Base-by-base conservation (phyloP, 345 rosid species). In the Citrus trifoliata region DNA sequence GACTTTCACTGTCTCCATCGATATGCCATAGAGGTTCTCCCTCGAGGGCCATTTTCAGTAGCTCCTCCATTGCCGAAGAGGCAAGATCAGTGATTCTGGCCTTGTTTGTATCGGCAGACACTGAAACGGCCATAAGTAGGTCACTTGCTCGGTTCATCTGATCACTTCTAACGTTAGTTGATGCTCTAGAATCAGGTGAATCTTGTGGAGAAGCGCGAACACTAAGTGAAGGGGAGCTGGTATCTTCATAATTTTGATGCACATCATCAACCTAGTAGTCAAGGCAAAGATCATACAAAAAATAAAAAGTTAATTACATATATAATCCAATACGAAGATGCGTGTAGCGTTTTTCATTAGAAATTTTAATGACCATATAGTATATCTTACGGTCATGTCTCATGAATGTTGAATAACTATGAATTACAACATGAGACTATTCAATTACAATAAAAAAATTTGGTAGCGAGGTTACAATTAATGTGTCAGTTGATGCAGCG, bases 51-150 rank as follows among this genome's bases (percentile, higher is more conserved):
- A 79, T 80, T 55, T 46, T 84, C 0, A 38, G 5, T 3, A 84
- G 81, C 61, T 88, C 87, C 22, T 69, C 78, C 87, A 86, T 82
- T 42, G 86, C 81, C 12, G 73, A 65, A 9, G 7, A 6, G 7
- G 85, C 82, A 66, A 81, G 82, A 32, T 81, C 76, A 14, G 1
- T 68, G 80, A 86, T 75, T 46, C 63, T 82, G 2, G 1, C 53
- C 78, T 65, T 84, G 75, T 81, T 74, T 21, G 18, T n/a, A 18
- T 84, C 86, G 16, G 85, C 77, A 4, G 72, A 46, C 32, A 82
- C 37, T 4, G 86, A 82, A n/a, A 88, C 85, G 18, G 83, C 83
- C 86, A 88, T 82, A 7, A 88, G 46, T 37, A 85, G 82, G 53
- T 86, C 88, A 21, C 82, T 79, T 14, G 85, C 85, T 59, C 83